Evolutionary conservation across 1,284 basidiomycete genomes (phyloP).

Genomic region (Ganoderma lucidum): DNA sequence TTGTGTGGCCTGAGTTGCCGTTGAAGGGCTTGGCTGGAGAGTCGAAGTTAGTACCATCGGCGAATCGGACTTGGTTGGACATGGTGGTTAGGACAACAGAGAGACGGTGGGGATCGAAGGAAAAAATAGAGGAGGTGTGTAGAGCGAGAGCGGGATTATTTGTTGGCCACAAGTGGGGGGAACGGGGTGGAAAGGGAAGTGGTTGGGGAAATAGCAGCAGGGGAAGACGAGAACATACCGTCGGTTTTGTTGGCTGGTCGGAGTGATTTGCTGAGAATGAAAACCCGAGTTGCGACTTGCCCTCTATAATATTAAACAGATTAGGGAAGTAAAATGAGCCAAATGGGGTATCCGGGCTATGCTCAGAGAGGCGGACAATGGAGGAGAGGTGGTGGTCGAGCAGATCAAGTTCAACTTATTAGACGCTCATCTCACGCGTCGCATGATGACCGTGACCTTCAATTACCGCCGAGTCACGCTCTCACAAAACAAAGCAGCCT

Average conservation of each 20-base stretch:
- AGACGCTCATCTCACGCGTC: neutral
- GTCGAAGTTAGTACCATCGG: neutral
- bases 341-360: neutral
- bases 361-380: neutral
- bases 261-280: neutral
- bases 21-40: neutral
- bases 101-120: neutral
- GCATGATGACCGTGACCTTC: neutral
- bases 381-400: neutral
- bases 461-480: neutral
- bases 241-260: neutral
- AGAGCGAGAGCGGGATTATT: neutral
- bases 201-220: neutral
- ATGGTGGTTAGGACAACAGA: neutral
- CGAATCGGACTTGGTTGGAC: constrained; percentile 4
- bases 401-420: neutral
- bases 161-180: neutral
- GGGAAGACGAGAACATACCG: neutral
- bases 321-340: neutral
- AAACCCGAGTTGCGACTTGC: neutral
- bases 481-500: neutral
- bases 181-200: neutral
- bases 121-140: neutral
- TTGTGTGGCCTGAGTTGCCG: neutral
- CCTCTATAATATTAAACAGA: neutral